phyloP scores from a whole-genome alignment of 768 basidiomycete species.

The Tubosaeta sp. region DNA sequence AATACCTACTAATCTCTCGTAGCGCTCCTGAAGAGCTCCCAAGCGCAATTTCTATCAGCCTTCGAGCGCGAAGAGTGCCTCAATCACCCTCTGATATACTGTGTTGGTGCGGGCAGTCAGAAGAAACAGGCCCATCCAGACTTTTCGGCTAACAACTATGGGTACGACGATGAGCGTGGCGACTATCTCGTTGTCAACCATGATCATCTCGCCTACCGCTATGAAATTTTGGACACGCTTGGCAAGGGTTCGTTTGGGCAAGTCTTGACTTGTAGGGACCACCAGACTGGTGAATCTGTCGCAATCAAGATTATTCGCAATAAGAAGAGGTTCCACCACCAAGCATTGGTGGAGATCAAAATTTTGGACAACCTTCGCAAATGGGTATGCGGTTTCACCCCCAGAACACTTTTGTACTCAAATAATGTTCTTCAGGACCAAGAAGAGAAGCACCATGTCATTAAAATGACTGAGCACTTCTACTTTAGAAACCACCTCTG shows the following conservation, averaged over 20 bases:
- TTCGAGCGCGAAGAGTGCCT: constrained; percentile 90
- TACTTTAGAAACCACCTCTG: constrained; percentile 97
- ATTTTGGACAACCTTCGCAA: constrained; percentile 93
- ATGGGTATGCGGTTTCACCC: constrained; percentile 67
- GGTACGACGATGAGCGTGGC: constrained; percentile 97
- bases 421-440: constrained; percentile 63
- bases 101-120: constrained; percentile 68
- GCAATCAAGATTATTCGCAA: constrained; percentile 99
- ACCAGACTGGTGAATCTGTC: constrained; percentile 91
- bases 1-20: constrained; percentile 8
- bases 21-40: constrained; percentile 66
- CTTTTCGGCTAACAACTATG: constrained; percentile 77
- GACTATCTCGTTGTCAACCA: constrained; percentile 88
- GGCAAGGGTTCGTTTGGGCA: constrained; percentile 99
- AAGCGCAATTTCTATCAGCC: constrained; percentile 71
- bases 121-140: constrained; percentile 81
- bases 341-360: constrained; percentile 98
- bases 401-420: background rate
- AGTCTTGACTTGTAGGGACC: constrained; percentile 92
- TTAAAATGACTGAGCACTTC: constrained; percentile 98
- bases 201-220: constrained; percentile 97
- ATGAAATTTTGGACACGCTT: constrained; percentile 86
- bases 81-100: constrained; percentile 83
- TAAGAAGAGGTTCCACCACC: constrained; percentile 98
- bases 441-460: constrained; percentile 95